Percentiles rank a stretch among this genome's conserved stretches.
Evolutionary conservation across 805 yeast genomes (phyloP).

Genomic region (Lipomyces sp.): DNA sequence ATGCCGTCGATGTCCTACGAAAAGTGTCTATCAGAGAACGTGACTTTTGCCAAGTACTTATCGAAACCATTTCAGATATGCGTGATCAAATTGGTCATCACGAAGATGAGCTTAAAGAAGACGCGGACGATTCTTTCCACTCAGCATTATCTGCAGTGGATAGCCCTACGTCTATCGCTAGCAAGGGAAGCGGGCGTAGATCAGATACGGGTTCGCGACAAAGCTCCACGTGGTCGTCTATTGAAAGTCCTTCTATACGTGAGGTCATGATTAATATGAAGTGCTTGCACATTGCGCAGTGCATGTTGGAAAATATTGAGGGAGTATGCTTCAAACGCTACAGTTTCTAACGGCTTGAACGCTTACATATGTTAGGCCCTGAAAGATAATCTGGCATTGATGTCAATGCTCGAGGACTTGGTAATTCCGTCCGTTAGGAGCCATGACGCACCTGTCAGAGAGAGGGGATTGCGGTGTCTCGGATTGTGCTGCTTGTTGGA

Average conservation of each 20-base stretch:
- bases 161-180: not conserved
- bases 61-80: conserved; percentile 85
- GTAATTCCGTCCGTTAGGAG: conserved; percentile 78
- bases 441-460: conserved; percentile 58
- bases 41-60: conserved; percentile 80
- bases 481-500: conserved; percentile 82
- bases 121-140: conserved; percentile 52
- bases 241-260: conserved; percentile 40
- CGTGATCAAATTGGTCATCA: conserved; percentile 61
- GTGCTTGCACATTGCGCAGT: conserved; percentile 70
- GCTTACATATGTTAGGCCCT: conserved; percentile 53
- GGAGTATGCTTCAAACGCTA: conserved; percentile 1
- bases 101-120: conserved; percentile 43
- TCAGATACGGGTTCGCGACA: conserved; percentile 15
- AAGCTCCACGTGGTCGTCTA: conserved; percentile 9
- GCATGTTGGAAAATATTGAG: conserved; percentile 68
- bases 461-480: conserved; percentile 71
- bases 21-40: conserved; percentile 76
- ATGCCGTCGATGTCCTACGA: conserved; percentile 67
- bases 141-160: conserved; percentile 51
- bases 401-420: conserved; percentile 73
- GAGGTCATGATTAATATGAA: conserved; percentile 47
- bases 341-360: not conserved
- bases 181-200: conserved; percentile 7
- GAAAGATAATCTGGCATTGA: conserved; percentile 65